Percentiles rank a stretch among this genome's conserved stretches.
These are phyloP conservation scores for Exophiala oligosperma DNA, from an alignment of 2,329 filamentous ascomycete species.

Conservation along the genomic window DNA sequence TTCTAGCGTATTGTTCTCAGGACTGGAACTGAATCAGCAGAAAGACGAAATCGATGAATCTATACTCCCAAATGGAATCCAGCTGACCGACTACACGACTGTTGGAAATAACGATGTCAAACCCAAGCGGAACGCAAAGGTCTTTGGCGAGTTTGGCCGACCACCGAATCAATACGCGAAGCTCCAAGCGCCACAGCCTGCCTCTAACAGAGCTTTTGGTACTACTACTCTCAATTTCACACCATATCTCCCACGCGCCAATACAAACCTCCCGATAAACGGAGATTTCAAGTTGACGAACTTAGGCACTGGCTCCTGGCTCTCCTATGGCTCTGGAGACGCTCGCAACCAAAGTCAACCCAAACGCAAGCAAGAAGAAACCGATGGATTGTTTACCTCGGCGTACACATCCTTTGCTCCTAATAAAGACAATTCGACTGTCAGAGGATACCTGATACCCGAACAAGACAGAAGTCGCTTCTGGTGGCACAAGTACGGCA, in stretches of 20 bases:
- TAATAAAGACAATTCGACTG: slow-evolving; percentile 43
- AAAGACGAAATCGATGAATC: slow-evolving; percentile 48
- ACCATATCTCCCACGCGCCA: slow-evolving; percentile 34
- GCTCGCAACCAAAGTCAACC: slow-evolving; percentile 3
- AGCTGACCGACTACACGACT: slow-evolving; percentile 55
- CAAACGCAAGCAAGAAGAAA: slow-evolving; percentile 12
- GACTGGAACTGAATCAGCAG: slow-evolving; percentile 55
- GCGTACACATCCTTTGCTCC: slow-evolving; percentile 53
- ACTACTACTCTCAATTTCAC: slow-evolving; percentile 20
- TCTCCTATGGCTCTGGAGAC: slow-evolving; percentile 40
- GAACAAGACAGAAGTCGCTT: slow-evolving; percentile 42
- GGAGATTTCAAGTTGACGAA: slow-evolving; percentile 32
- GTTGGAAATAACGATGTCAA: slow-evolving; percentile 29
- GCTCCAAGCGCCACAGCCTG: slow-evolving; percentile 42
- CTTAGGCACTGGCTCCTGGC: slow-evolving; percentile 44
- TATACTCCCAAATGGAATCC: slow-evolving; percentile 72
- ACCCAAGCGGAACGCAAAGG: slow-evolving; percentile 36
- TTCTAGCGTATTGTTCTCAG: slow-evolving; percentile 77
- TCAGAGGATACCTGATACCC: slow-evolving; percentile 39
- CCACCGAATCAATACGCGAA: slow-evolving; percentile 39
- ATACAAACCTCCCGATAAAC: slow-evolving; percentile 30
- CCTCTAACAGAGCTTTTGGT: slow-evolving; percentile 35
- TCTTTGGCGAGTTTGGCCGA: slow-evolving; percentile 47
- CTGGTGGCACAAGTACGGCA: slow-evolving; percentile 49
- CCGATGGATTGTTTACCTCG: slow-evolving; percentile 37